Base-by-base conservation (phyloP, 2,329 filamentous ascomycete species). In the Cladobotryum protrusum region DNA sequence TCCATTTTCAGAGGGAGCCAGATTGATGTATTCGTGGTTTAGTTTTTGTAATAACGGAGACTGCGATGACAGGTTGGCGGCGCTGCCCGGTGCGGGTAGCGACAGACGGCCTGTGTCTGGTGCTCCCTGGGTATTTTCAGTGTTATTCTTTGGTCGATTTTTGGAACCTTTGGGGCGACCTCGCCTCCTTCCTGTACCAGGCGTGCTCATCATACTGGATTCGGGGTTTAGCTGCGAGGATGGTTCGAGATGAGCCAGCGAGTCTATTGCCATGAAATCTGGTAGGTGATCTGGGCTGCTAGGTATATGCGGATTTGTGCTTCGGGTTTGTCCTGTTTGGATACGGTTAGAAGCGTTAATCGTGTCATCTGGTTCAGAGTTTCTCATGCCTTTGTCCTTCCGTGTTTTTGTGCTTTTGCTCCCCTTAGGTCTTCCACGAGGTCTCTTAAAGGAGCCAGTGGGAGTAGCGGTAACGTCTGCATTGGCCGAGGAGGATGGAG, bases 381-480 rank as follows among this genome's bases (percentile, higher is more conserved):
- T 78, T 54, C 74, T 78, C n/a, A 73, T 64, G 5, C 74, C 74
- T 55, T 78, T 80, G 50, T 77, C 75, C 45, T 77, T 78, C 13
- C 60, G 60, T 15, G 57, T 53, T 45, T 63, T 67, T n/a, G 55
- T 55, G 43, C 59, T 63, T 48, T 67, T 67, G 63, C 77, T 81
- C 3, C 78, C 79, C 55, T 80, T 81, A 7, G 79, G 78, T 15
- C 79, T 69, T 14, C 79, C 78, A 54, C 78, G 70, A 6, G 68
- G 66, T 45, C 77, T 70, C 57, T 74, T 79, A 34, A 61, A 45
- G 18, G 61, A 50, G 1, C 42, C 39, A 2, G 13, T 29, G n/a
- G 43, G 20, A 13, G 43, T 45, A 17, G 24, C 17, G 12, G 43
- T 33, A 18, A 29, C 29, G 20, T 34, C 36, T 1, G 45, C 18